Conservation (phyloP, 176 grass and related monocot genomes). For the Hordeum marinum region DNA sequence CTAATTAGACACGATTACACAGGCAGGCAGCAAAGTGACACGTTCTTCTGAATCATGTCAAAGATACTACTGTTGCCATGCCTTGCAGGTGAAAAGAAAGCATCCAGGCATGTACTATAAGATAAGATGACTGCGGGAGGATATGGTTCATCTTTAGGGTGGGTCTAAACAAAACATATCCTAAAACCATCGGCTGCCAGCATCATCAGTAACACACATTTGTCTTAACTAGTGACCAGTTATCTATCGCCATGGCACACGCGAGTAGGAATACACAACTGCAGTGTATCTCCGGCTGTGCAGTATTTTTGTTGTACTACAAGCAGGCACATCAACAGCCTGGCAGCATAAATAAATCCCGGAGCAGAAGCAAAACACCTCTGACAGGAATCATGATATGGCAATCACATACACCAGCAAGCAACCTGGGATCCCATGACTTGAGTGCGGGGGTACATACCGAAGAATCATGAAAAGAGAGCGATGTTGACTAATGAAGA, state of each 20-base stretch:
- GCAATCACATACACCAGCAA: not conserved
- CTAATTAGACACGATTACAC: no score
- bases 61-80: slow-evolving; percentile 4
- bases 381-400: not conserved
- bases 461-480: not conserved
- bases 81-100: slow-evolving; percentile 27
- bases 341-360: not conserved
- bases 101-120: no score
- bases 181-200: not conserved
- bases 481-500: not conserved
- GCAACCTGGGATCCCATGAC: not conserved
- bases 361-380: slow-evolving; percentile 12
- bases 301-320: not conserved
- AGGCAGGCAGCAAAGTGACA: no score
- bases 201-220: not conserved
- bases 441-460: not conserved
- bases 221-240: not conserved
- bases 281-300: not conserved
- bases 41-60: slow-evolving; percentile 27
- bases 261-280: not conserved
- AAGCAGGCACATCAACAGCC: not conserved
- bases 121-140: no score
- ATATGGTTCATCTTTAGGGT: not conserved
- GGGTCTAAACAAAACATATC: not conserved
- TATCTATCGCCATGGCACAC: not conserved